phyloP scores from a whole-genome alignment of 495 filamentous ascomycete species.

The Neurospora intermedia region DNA sequence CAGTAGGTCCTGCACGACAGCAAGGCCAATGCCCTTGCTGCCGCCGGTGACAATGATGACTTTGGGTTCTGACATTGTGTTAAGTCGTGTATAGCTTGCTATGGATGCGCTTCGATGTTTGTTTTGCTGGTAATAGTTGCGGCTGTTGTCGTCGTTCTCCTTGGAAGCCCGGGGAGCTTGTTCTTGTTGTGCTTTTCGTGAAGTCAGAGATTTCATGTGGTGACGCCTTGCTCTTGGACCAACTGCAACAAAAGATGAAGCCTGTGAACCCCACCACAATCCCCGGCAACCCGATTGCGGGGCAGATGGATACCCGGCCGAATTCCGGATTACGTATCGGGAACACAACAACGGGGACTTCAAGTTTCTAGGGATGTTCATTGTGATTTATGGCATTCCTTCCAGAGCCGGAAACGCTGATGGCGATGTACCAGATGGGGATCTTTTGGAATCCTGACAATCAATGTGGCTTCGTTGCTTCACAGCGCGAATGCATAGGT shows the following conservation, averaged over 20 bases:
- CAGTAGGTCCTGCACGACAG: constrained; percentile 64
- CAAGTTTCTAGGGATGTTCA: neutral
- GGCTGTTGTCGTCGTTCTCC: neutral
- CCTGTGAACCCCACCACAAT: neutral
- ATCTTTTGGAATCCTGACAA: no score
- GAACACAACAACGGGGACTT: neutral
- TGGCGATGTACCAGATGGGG: neutral
- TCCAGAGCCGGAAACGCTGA: neutral
- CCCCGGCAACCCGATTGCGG: neutral
- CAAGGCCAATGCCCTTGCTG: constrained; percentile 71
- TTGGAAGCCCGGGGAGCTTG: neutral
- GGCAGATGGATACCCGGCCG: neutral
- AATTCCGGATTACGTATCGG: neutral
- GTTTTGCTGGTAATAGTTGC: neutral
- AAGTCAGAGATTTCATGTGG: neutral
- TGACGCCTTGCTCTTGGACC: neutral
- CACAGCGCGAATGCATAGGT: neutral
- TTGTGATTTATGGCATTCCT: neutral
- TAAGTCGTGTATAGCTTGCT: neutral
- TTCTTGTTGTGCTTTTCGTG: neutral
- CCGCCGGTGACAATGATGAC: constrained; percentile 60
- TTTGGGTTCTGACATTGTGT: constrained; percentile 27
- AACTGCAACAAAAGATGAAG: neutral
- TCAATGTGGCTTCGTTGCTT: neutral
- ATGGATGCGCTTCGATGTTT: neutral